phyloP scores from a whole-genome alignment of 345 rosid genomes.

The Jatropha curcas region DNA sequence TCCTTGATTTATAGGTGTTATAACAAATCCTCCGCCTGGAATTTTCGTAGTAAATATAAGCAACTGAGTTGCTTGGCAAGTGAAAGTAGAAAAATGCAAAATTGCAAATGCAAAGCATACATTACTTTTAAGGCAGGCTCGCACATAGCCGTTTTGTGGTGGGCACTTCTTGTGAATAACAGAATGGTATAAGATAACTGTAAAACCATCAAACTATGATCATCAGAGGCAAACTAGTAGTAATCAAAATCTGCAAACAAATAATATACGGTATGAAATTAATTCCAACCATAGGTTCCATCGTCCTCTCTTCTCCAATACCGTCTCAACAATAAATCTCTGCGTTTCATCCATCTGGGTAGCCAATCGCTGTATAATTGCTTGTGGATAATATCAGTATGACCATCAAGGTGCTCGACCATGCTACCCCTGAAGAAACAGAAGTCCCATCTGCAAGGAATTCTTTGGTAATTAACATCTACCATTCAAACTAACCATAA shows the following conservation, averaged over 20 bases:
- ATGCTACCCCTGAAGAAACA: constrained; percentile 65
- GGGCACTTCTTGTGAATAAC: constrained; percentile 78
- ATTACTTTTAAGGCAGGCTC: constrained; percentile 91
- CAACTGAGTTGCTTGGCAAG: no score
- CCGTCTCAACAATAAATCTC: constrained; percentile 76
- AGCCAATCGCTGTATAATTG: constrained; percentile 77
- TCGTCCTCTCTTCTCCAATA: constrained; percentile 98
- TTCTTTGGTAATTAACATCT: constrained; percentile 3
- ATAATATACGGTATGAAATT: neutral
- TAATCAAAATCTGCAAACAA: constrained; percentile 7
- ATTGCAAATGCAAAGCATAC: constrained; percentile 33
- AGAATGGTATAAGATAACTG: constrained; percentile 91
- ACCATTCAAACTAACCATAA: neutral
- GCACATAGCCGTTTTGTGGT: constrained; percentile 69
- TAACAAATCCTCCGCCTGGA: constrained; percentile 93
- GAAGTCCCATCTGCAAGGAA: constrained; percentile 83
- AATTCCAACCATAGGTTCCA: constrained; percentile 75
- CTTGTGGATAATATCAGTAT: constrained; percentile 71
- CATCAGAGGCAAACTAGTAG: neutral
- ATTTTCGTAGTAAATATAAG: no score
- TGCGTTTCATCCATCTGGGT: constrained; percentile 78
- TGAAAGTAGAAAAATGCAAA: no score
- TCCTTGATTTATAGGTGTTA: constrained; percentile 71
- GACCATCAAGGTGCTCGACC: constrained; percentile 93
- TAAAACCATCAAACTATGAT: constrained; percentile 23